Conservation (phyloP, 2,329 filamentous ascomycete species). For the Fusarium coicis region DNA sequence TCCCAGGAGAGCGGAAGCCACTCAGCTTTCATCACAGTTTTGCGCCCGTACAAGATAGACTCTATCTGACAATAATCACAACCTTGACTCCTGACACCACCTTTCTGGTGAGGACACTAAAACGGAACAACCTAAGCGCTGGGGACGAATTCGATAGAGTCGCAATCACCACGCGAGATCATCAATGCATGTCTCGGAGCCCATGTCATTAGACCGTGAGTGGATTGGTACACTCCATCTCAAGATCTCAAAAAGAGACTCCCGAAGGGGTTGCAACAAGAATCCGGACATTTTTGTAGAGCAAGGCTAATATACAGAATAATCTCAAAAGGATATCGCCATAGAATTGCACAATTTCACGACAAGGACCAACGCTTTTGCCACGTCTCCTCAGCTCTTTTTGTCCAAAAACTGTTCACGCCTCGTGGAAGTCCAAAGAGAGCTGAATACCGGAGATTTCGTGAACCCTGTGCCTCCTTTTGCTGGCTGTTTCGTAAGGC, state of each 20-base stretch:
- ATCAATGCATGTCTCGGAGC: conserved; percentile 34
- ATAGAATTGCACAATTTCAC: not conserved
- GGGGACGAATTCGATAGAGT: not conserved
- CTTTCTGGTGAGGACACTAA: not conserved
- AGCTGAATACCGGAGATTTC: not conserved
- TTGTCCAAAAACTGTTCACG: not conserved
- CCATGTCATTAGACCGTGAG: conserved; percentile 13
- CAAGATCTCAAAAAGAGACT: conserved; percentile 16
- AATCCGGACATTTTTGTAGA: not conserved
- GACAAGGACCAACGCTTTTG: not conserved
- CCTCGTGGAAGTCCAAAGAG: not conserved
- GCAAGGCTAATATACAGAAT: not conserved
- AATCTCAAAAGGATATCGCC: not conserved
- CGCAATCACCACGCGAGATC: conserved; percentile 28
- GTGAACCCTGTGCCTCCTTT: not conserved
- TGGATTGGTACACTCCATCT: conserved; percentile 23
- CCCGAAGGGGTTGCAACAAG: not conserved
- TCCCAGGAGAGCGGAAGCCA: conserved; percentile 7
- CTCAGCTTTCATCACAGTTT: conserved; percentile 7
- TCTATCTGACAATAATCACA: not conserved
- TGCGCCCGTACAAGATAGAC: conserved; percentile 10
- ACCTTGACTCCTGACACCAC: not conserved
- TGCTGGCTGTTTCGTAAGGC: not conserved
- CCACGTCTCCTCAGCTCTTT: not conserved
- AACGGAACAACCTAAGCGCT: not conserved